These are phyloP conservation scores for Tirmania nivea DNA, from an alignment of 495 filamentous ascomycete genomes.

Conservation along the genomic window DNA sequence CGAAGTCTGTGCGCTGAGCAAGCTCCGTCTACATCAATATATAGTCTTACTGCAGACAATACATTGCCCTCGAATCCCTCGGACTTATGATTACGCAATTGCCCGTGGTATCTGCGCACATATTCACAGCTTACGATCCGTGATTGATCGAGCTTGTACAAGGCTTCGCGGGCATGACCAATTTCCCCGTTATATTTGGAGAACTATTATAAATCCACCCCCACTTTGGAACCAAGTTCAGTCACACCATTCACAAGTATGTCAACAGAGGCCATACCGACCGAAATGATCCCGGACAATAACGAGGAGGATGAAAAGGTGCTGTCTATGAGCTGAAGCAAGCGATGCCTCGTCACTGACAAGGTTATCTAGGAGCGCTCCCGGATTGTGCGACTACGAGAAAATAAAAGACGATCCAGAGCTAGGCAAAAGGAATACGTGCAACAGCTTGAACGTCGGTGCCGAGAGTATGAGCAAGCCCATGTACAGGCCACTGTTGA, in stretches of 20 bases:
- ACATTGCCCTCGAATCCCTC: too few species aligned
- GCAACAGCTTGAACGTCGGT: slow-evolving; percentile 34
- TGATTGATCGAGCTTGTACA: too few species aligned
- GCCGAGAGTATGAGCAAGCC: slow-evolving; percentile 25
- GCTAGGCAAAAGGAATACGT: slow-evolving; percentile 41
- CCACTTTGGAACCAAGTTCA: not conserved
- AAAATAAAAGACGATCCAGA: slow-evolving; percentile 44
- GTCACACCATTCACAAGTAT: not conserved
- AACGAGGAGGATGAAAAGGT: not conserved
- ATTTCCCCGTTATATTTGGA: too few species aligned
- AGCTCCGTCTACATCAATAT: too few species aligned
- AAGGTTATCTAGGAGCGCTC: not conserved
- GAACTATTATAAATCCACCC: not conserved
- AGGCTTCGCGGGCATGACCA: too few species aligned
- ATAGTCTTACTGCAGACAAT: too few species aligned
- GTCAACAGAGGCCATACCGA: not conserved
- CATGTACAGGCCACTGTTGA: slow-evolving; percentile 31
- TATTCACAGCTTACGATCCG: too few species aligned
- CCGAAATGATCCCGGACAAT: not conserved
- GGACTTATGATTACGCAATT: too few species aligned
- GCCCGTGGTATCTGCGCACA: too few species aligned
- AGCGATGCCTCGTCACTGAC: not conserved
- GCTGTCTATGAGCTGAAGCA: not conserved
- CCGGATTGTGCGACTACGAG: slow-evolving; percentile 20
- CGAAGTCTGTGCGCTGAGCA: too few species aligned